A percentile compares a stretch with the other conserved stretches of the same genome.
Evolutionary conservation across 2,329 filamentous ascomycete genomes (phyloP).

Genomic region (Fusarium avenaceum): DNA sequence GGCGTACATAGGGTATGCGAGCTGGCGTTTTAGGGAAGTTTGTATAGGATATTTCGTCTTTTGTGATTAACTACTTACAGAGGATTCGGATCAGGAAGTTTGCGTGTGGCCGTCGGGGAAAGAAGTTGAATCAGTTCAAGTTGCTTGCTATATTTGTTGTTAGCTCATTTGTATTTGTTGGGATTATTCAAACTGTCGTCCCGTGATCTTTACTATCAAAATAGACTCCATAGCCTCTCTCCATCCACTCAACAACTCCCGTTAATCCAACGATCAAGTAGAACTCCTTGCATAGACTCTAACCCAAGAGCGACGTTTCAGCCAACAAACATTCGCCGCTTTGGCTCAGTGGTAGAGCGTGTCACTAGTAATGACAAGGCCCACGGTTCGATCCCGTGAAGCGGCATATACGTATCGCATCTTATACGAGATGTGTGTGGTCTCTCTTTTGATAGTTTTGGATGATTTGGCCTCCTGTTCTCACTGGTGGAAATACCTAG

Average conservation of each 20-base stretch:
- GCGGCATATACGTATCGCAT: constrained; percentile 1
- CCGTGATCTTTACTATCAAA: neutral
- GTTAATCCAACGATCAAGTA: too few species aligned
- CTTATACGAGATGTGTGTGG: constrained; percentile 47
- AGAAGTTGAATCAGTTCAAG: too few species aligned
- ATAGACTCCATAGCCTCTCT: neutral
- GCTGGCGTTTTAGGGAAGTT: too few species aligned
- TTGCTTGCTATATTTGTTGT: too few species aligned
- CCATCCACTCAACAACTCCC: constrained; percentile 24
- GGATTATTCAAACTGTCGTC: too few species aligned
- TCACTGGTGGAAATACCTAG: too few species aligned
- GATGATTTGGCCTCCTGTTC: neutral
- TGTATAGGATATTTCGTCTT: too few species aligned
- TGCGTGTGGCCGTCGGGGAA: too few species aligned
- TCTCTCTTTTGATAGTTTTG: neutral
- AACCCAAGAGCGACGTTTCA: neutral
- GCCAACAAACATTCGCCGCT: neutral
- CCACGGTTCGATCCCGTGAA: constrained; percentile 50
- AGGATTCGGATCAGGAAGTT: too few species aligned
- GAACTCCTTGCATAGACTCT: neutral
- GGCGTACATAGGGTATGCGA: too few species aligned
- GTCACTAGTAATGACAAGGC: constrained; percentile 56
- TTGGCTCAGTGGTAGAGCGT: constrained; percentile 56
- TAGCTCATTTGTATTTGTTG: too few species aligned
- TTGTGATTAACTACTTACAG: too few species aligned